A percentile compares a stretch with the other conserved stretches of the same genome.
phyloP scores from a whole-genome alignment of 192 early-diverging fungal species.

The Podila clonocystis region DNA sequence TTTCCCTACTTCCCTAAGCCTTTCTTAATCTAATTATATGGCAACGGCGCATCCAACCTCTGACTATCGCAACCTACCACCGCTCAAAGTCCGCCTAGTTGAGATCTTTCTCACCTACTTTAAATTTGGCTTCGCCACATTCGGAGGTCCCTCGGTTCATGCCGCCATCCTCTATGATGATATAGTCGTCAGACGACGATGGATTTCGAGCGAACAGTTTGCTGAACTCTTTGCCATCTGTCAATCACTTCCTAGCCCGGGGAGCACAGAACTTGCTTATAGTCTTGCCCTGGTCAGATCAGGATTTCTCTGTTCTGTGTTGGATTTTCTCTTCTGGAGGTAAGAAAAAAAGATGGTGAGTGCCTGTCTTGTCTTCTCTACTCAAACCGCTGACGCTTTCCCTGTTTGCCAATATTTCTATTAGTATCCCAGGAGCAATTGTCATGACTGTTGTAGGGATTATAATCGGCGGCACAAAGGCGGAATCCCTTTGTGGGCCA shows the following conservation, averaged over 20 bases:
- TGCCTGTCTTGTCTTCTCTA: conserved; percentile 11
- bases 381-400: conserved; percentile 40
- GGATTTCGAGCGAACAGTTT: conserved; percentile 65
- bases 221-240: conserved; percentile 72
- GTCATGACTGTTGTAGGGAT: conserved; percentile 61
- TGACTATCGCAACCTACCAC: conserved; percentile 10
- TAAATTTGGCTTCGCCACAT: conserved; percentile 65
- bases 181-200: conserved; percentile 63
- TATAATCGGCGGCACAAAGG: conserved; percentile 44
- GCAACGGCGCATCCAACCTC: not conserved
- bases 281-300: conserved; percentile 60
- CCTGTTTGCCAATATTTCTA: not conserved
- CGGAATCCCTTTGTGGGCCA: conserved; percentile 56
- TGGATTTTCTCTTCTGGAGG: conserved; percentile 66
- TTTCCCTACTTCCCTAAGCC: not conserved
- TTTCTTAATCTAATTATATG: not conserved
- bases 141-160: conserved; percentile 70
- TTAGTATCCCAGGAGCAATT: conserved; percentile 61
- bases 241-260: conserved; percentile 70
- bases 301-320: conserved; percentile 56
- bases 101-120: conserved; percentile 41
- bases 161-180: conserved; percentile 65
- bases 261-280: conserved; percentile 63
- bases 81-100: conserved; percentile 26
- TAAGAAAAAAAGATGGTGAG: conserved; percentile 4